phyloP scores from a whole-genome alignment of 768 basidiomycete species.

The Mycena belliarum region DNA sequence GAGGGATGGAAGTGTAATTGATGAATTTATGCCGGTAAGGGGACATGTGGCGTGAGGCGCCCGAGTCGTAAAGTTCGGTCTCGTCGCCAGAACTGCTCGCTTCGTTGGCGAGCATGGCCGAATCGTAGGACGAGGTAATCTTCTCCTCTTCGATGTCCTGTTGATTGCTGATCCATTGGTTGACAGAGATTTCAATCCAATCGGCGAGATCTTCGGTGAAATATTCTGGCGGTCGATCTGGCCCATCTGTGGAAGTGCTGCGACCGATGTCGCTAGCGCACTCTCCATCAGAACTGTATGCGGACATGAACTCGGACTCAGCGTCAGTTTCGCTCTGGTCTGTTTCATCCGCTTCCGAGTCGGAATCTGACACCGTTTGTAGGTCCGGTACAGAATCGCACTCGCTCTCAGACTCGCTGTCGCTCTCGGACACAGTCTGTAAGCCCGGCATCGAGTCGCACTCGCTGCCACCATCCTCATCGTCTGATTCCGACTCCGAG shows the following conservation, averaged over 20 bases:
- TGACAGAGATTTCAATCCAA: too few relatives aligned
- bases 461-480: neutral
- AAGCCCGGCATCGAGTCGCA: neutral
- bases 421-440: neutral
- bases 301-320: neutral
- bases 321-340: neutral
- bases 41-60: neutral
- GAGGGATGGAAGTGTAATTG: neutral
- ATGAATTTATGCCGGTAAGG: too few relatives aligned
- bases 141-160: slow-evolving; percentile 1
- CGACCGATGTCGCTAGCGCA: too few relatives aligned
- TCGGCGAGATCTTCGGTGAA: too few relatives aligned
- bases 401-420: neutral
- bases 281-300: neutral
- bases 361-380: slow-evolving; percentile 1
- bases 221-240: too few relatives aligned
- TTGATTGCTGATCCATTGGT: neutral
- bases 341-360: neutral
- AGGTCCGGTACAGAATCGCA: slow-evolving; percentile 2
- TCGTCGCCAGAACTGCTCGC: slow-evolving; percentile 9
- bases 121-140: neutral
- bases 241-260: too few relatives aligned
- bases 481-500: neutral
- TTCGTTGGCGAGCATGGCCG: slow-evolving; percentile 6
- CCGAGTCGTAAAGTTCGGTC: slow-evolving; percentile 1